Evolutionary conservation across 129 eudicot genomes (phyloP), one percentile per base, ranked within the genome.

Genomic region (Chrysanthemum makinoi): DNA sequence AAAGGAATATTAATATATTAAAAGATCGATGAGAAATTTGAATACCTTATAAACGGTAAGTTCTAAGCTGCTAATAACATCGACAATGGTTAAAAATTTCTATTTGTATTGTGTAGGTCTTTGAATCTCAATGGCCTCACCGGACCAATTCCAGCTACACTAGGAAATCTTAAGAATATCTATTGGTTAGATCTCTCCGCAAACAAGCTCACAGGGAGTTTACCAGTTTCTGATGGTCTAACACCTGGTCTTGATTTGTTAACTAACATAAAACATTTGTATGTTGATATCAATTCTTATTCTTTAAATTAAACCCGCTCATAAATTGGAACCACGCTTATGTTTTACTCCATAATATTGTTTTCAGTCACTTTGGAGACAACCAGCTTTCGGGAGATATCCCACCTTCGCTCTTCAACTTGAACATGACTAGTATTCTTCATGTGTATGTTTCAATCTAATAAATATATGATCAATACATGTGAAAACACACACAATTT

Each of bases 231-330:
- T 18, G 65, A 69, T 48, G 87, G 83, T 68, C 74, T 69, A 66
- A 52, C 61, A 1, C 88, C 92, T 24, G 97, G 97, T 55, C 91
- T 91, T 63, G 97, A 91, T 67, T 65, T 80, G 87, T 85, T 91
- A 77, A 73, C 76, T 39, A 39, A 68, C 9, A 52, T 86, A 2
- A 83, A 76, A 67, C 95, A 88, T 85, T 85, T 88, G 95, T 88
- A 79, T 12, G 91, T 78, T 15, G 50, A 20, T 35, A 33, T 62
- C 16, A 2, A 16, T 12, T 13, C 0, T 14, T 2, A 16, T 15
- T 47, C 11, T 68, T 44, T 57, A 13, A 2, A 18, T 75, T 66
- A 75, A 59, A 14, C 4, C 2, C 3, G 16, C 9, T 62, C 20
- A 33, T 0, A 65, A 51, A 54, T 19, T 3, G n/a, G 14, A 59